Base-by-base conservation (phyloP, 163 green algal genomes). In the Volvox carteri region DNA sequence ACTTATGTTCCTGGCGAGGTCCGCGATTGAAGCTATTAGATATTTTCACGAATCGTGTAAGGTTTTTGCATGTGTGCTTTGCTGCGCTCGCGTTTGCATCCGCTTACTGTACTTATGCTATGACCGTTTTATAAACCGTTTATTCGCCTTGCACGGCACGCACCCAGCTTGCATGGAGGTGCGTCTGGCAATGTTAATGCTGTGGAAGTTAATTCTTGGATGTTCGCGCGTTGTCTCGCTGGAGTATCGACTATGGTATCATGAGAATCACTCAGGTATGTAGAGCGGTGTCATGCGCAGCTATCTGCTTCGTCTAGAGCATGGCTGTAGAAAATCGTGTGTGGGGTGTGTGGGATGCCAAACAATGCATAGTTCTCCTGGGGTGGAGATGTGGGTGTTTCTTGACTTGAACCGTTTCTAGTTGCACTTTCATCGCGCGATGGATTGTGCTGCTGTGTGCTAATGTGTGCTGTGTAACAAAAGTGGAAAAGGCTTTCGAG, bases 31-130 rank as follows among this genome's bases (percentile, higher is more conserved):
- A 19, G 19, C 54, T 65, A 19, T 68, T 12, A n/a, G 37, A 37
- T 11, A 39, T 72, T 35, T 72, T 35, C 28, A 58, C 14, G 48
- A n/a, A n/a, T 58, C 14, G 48, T 14, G 48, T 14, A 58, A 58
- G 14, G 48, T 58, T 58, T 14, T 58, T 72, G 23, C 60, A 72
- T 72, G 19, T 33, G 60, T 39, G 3, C 28, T 72, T 72, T 33
- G 60, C 60, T 72, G 60, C 5, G 65, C 33, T 75, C 75, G 75
- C 75, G 75, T 70, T 84, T 84, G 75, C 75, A 70, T 84, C 75
- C n/a, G 75, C 50, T 68, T 42, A 23, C 50, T 58, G 21, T 84
- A 84, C 50, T 84, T 56, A 84, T 84, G 75, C 46, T 46, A 48
- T 44, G 44, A 33, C 72, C 23, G 72, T 14, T 37, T 65, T 42